Evolutionary conservation across 129 eudicot species (phyloP), one percentile per base, ranked within the genome.

Genomic region (Scalesia atractyloides): DNA sequence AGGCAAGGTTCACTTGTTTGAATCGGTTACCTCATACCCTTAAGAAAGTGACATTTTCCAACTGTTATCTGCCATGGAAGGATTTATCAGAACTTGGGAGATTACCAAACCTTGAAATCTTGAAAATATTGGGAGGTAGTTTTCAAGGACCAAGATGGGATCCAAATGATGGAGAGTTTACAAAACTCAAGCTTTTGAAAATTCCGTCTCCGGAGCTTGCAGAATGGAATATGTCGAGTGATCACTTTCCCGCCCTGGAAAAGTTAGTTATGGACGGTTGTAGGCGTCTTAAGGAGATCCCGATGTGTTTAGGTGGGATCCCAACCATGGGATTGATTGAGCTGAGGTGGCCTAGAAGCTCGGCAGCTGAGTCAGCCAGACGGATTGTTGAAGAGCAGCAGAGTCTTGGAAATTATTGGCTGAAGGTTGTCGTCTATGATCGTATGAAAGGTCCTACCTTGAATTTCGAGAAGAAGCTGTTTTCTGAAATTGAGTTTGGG

Each of bases 31-130:
- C 87, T 4, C 78, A 79, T 46, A 73, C 34, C 65, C 56, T 83
- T 22, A 83, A 51, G 66, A 69, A 71, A 54, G 15, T 83, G 19
- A 83, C 87, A 12, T 59, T 83, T 41, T 64, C 64, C 41, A 53
- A 34, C 48, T 57, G 70, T 12, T 54, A 41, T 16, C 56, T 83
- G 13, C 44, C 67, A 7, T 83, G 87, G 87, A 36, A 14, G 4
- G 81, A 83, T 20, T 54, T 83, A 59, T 75, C 74, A 5, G 57
- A 19, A 2, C 64, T 83, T 5, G 78, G 81, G 11, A 75, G 41
- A 68, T 60, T 79, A 43, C 84, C 87, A 0, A 74, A 74, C 17
- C 81, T 83, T 9, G 84, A 83, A 68, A 69, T 79, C 57, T 77
- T 83, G 9, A 79, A 83, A 47, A 50, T 83, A 51, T 63, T 60